Evolutionary conservation across 2,329 filamentous ascomycete genomes (phyloP).

Genomic region (Xylaria hypoxylon): DNA sequence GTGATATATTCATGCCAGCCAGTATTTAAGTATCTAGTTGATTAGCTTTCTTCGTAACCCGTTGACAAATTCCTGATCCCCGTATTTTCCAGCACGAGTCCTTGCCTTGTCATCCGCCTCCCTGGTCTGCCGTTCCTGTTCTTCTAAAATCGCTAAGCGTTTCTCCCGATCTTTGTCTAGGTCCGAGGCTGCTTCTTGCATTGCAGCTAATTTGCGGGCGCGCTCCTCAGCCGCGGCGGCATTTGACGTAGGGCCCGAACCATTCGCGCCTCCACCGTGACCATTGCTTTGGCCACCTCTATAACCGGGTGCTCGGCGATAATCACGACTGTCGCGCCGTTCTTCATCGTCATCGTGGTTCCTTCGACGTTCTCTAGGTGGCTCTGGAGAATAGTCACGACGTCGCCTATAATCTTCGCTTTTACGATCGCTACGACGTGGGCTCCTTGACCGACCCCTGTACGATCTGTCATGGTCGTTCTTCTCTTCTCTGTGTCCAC

Average conservation of each 20-base stretch:
- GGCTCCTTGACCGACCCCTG: conserved; percentile 50
- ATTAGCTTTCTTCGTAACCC: conserved; percentile 68
- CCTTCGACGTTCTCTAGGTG: conserved; percentile 41
- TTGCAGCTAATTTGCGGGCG: conserved; percentile 76
- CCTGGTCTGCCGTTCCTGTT: conserved; percentile 71
- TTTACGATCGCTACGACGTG: conserved; percentile 47
- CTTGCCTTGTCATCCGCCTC: conserved; percentile 75
- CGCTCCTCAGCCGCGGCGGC: conserved; percentile 60
- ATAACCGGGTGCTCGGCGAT: conserved; percentile 39
- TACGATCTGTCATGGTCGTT: conserved; percentile 38
- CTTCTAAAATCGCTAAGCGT: conserved; percentile 74
- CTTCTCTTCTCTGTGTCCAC: conserved; percentile 36
- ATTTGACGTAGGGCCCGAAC: conserved; percentile 34
- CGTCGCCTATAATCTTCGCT: conserved; percentile 51
- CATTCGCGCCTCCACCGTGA: conserved; percentile 37
- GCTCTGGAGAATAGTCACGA: conserved; percentile 47
- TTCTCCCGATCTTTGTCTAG: conserved; percentile 77
- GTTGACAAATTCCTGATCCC: conserved; percentile 73
- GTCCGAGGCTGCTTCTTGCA: conserved; percentile 77
- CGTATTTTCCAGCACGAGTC: conserved; percentile 68
- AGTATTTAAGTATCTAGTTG: conserved; percentile 27
- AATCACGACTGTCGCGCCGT: conserved; percentile 44
- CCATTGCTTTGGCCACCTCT: conserved; percentile 43
- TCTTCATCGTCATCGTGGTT: conserved; percentile 43
- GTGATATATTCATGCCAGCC: conserved; percentile 4